Conservation (phyloP, 192 early-diverging fungal species). For the Coemansia sp. region DNA sequence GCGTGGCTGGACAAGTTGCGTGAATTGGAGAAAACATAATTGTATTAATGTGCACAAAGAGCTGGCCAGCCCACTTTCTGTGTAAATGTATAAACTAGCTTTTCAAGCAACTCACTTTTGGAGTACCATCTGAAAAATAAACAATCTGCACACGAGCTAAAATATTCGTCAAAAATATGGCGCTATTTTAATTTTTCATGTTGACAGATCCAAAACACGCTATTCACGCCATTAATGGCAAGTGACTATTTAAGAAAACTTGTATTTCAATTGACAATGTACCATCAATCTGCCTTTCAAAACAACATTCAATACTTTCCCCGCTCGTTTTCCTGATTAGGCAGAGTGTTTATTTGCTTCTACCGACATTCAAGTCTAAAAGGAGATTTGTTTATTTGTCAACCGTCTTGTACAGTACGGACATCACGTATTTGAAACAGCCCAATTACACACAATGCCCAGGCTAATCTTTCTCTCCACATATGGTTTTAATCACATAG, state of each 20-base stretch:
- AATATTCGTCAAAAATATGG: slow-evolving; percentile 1
- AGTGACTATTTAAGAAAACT: not conserved
- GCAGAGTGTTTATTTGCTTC: not conserved
- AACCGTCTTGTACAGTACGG: not conserved
- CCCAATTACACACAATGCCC: not conserved
- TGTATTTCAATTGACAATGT: not conserved
- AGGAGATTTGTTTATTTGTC: not conserved
- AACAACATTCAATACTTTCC: not conserved
- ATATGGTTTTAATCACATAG: not conserved
- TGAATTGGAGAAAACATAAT: not conserved
- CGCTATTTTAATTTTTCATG: not conserved
- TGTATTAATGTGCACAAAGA: not conserved
- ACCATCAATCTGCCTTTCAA: not conserved
- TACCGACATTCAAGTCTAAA: not conserved
- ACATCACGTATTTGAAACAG: not conserved
- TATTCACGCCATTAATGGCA: not conserved
- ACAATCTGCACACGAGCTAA: not conserved
- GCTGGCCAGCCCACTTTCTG: not conserved
- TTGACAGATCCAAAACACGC: not conserved
- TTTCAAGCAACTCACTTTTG: not conserved
- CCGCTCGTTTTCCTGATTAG: not conserved
- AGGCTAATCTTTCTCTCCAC: slow-evolving; percentile 3
- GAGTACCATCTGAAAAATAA: not conserved
- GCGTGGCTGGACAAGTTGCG: not conserved
- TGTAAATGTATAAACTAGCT: not conserved